These are phyloP conservation scores for Gossypium lobatum DNA, from an alignment of 441 rosid genomes.

Conservation along the genomic window DNA sequence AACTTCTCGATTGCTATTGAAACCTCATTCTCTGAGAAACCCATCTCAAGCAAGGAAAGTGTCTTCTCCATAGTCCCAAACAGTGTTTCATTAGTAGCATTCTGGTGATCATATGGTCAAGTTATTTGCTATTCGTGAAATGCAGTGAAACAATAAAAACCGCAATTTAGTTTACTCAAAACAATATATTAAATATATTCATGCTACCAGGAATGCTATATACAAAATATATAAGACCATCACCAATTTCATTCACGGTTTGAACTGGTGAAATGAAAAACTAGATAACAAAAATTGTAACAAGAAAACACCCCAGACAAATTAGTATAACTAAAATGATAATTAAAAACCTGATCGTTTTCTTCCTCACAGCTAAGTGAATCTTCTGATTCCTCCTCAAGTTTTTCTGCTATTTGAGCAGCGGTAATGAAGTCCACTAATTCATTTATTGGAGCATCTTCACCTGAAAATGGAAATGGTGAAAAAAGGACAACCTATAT, in stretches of 20 bases:
- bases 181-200: background rate
- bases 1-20: slow-evolving; percentile 79
- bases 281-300: background rate
- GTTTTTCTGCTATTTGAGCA: slow-evolving; percentile 65
- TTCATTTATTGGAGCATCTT: slow-evolving; percentile 51
- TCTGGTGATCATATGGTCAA: slow-evolving; percentile 43
- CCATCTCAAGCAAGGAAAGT: slow-evolving; percentile 78
- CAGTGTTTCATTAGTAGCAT: slow-evolving; percentile 47
- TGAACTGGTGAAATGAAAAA: background rate
- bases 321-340: background rate
- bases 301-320: slow-evolving; percentile 3
- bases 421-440: slow-evolving; percentile 83
- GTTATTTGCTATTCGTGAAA: slow-evolving; percentile 10
- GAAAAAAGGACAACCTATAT: background rate
- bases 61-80: slow-evolving; percentile 86
- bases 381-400: slow-evolving; percentile 37
- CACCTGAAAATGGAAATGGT: slow-evolving; percentile 34
- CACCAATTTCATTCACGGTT: background rate
- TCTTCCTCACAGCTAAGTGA: slow-evolving; percentile 29
- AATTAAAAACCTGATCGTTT: slow-evolving; percentile 31
- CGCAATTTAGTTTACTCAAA: background rate
- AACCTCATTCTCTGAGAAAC: slow-evolving; percentile 80
- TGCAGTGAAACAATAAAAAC: background rate
- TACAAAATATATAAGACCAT: background rate
- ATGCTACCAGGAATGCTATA: background rate